phyloP scores from a whole-genome alignment of 768 basidiomycete genomes.

The Lentinula detonsa region DNA sequence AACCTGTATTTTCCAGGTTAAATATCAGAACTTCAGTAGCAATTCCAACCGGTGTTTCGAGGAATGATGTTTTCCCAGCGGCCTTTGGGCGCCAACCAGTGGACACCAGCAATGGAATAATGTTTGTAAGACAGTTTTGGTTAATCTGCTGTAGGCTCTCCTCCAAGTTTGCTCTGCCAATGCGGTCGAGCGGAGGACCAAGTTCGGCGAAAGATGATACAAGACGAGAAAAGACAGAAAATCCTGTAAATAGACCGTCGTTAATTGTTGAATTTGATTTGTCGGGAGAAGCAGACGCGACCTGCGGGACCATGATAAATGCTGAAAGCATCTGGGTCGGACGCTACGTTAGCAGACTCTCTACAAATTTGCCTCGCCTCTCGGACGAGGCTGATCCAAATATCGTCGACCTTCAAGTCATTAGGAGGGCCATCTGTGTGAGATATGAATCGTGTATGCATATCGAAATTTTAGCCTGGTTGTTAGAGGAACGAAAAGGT shows the following conservation, averaged over 20 bases:
- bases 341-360: background rate
- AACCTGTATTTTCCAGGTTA: background rate
- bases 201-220: conserved; percentile 3
- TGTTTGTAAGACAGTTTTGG: background rate
- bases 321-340: background rate
- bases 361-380: background rate
- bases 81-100: conserved; percentile 1
- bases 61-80: background rate
- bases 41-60: conserved; percentile 6
- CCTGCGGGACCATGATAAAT: conserved; percentile 4
- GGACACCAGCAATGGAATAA: background rate
- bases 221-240: background rate
- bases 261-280: background rate
- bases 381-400: conserved; percentile 1
- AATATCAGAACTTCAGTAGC: conserved; percentile 1
- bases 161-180: background rate
- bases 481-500: background rate
- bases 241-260: background rate
- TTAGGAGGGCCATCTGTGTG: conserved; percentile 1
- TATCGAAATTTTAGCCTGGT: background rate
- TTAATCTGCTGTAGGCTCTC: background rate
- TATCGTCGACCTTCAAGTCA: conserved; percentile 3
- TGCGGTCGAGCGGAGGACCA: conserved; percentile 3
- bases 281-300: background rate
- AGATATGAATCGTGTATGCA: conserved; percentile 4